A percentile compares a stretch with the other conserved stretches of the same genome.
Conservation (phyloP, 768 basidiomycete species). For the Hemileccinum rubropunctum region DNA sequence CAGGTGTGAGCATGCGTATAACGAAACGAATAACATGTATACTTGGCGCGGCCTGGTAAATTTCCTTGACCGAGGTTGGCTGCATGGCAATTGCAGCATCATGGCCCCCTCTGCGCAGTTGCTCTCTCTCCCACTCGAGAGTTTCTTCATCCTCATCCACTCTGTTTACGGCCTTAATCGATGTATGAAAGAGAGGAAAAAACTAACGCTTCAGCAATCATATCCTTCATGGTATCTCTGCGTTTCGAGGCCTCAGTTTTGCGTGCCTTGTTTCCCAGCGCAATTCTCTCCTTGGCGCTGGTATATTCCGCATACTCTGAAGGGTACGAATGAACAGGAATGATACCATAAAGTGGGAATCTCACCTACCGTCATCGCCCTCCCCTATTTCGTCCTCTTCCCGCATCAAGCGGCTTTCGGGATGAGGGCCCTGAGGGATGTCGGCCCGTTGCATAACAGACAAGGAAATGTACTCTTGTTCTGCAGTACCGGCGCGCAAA, state of each 20-base stretch:
- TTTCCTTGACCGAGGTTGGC: conserved; percentile 44
- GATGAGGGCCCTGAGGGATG: conserved; percentile 69
- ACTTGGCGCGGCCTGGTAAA: conserved; percentile 76
- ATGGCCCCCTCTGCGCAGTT: conserved; percentile 73
- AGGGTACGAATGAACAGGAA: conserved; percentile 7
- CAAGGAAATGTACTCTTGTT: conserved; percentile 77
- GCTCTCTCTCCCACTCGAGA: conserved; percentile 81
- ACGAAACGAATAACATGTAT: conserved; percentile 22
- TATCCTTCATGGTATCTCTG: conserved; percentile 69
- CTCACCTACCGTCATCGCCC: conserved; percentile 73
- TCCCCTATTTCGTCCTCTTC: conserved; percentile 90
- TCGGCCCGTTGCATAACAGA: conserved; percentile 59
- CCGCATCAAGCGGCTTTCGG: conserved; percentile 74
- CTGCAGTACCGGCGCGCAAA: conserved; percentile 48
- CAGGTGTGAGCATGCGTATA: conserved; percentile 11
- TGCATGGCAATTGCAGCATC: conserved; percentile 35
- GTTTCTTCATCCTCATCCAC: conserved; percentile 85
- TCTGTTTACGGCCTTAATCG: conserved; percentile 33
- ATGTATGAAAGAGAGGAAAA: not conserved
- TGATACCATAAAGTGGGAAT: not conserved
- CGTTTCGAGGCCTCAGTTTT: conserved; percentile 68
- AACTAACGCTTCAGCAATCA: conserved; percentile 80
- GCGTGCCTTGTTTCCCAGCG: conserved; percentile 77
- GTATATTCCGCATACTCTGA: conserved; percentile 86
- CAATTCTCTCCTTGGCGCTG: conserved; percentile 82